Conservation (phyloP, 306 rosid genomes). For the Begonia masoniana region DNA sequence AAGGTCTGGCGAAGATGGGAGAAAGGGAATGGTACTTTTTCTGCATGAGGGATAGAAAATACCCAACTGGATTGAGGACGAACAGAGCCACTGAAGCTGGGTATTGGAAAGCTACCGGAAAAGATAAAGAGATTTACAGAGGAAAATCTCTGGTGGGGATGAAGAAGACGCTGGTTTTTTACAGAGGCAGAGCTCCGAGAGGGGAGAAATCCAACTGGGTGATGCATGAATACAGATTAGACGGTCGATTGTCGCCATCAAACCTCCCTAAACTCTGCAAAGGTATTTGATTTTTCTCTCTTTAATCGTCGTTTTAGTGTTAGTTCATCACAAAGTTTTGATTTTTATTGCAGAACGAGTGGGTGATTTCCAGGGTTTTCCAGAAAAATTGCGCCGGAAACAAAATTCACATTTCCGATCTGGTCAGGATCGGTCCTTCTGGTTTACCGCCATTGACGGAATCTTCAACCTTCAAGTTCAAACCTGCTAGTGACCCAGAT, state of each 20-base stretch:
- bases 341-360: conserved; percentile 60
- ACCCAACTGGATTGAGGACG: conserved; percentile 92
- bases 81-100: conserved; percentile 94
- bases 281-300: conserved; percentile 21
- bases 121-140: conserved; percentile 79
- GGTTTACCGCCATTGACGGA: conserved; percentile 63
- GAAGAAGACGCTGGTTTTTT: conserved; percentile 94
- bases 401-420: conserved; percentile 53
- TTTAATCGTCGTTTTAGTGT: not conserved
- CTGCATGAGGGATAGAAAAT: conserved; percentile 86
- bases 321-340: not conserved
- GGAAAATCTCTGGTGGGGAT: conserved; percentile 80
- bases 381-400: conserved; percentile 69
- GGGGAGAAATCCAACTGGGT: conserved; percentile 94
- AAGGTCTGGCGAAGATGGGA: conserved; percentile 96
- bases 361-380: conserved; percentile 92
- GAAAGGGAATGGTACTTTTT: conserved; percentile 94
- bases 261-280: conserved; percentile 89
- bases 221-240: conserved; percentile 89
- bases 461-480: conserved; percentile 36
- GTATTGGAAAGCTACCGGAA: conserved; percentile 97
- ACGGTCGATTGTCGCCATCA: conserved; percentile 61
- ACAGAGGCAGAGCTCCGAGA: conserved; percentile 91
- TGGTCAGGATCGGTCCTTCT: conserved; percentile 33
- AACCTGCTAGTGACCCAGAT: conserved; percentile 23